Evolutionary conservation across 805 yeast genomes (phyloP).

Genomic region (Tetrapisispora iriomotensis): DNA sequence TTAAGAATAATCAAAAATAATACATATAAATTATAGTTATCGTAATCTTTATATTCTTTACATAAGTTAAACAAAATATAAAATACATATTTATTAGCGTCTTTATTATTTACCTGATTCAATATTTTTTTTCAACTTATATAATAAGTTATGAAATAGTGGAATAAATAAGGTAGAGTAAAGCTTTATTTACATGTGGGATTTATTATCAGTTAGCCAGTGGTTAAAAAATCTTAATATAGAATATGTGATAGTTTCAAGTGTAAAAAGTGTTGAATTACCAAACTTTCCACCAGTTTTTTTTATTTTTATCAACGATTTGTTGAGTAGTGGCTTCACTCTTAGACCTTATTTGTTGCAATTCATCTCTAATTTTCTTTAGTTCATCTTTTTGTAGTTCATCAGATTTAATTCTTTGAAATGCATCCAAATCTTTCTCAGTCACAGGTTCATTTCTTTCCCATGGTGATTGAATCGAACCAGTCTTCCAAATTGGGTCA

Average conservation of each 20-base stretch:
- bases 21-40: too few relatives aligned
- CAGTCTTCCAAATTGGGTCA: slow-evolving; percentile 80
- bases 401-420: slow-evolving; percentile 35
- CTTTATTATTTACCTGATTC: too few relatives aligned
- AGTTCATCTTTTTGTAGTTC: slow-evolving; percentile 26
- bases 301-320: slow-evolving; percentile 20
- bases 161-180: too few relatives aligned
- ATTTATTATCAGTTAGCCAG: background rate
- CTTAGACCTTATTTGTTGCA: slow-evolving; percentile 34
- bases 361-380: slow-evolving; percentile 27
- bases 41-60: too few relatives aligned
- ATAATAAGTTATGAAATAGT: too few relatives aligned
- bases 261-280: too few relatives aligned
- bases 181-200: too few relatives aligned
- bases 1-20: too few relatives aligned
- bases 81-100: too few relatives aligned
- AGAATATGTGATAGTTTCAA: background rate
- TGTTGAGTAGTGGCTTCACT: slow-evolving; percentile 31
- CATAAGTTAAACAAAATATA: too few relatives aligned
- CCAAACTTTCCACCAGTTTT: slow-evolving; percentile 28
- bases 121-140: too few relatives aligned
- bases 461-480: slow-evolving; percentile 60
- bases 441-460: slow-evolving; percentile 29
- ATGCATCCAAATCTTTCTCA: slow-evolving; percentile 31
- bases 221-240: background rate